Evolutionary conservation across 2,329 filamentous ascomycete genomes (phyloP), one percentile per base, ranked within the genome.

Genomic region (Exophiala spinifera): DNA sequence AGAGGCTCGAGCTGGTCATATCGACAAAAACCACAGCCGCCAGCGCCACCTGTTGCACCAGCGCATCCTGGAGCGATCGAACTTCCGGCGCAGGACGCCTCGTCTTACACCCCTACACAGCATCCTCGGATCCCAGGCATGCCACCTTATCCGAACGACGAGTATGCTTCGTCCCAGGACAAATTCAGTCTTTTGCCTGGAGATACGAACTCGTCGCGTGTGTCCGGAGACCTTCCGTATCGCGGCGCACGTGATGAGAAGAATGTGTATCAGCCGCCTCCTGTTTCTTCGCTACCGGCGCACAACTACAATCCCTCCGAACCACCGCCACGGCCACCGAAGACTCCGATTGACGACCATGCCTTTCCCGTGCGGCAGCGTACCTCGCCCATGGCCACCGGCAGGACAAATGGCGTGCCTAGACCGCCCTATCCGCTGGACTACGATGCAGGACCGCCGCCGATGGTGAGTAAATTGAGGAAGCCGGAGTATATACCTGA

Each of bases 401-500:
- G 36, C 55, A 64, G 67, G 63, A 46, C 66, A 57, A 63, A 64
- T 46, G 61, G 51, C 31, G 59, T 46, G 53, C 62, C 44, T 31
- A 46, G 64, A 21, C 64, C 60, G n/a, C 91, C 91, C 1, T 96
- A 96, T 69, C 92, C 92, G 0, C n/a, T 39, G 36, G 73, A 89
- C 45, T 85, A 84, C 43, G 87, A 95, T 65, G 88, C 87, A 21
- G 49, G 49, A 34, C 86, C 87, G 23, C 91, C 92, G 15, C 92
- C 92, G 2, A 77, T 82, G 5, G 90, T 95, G 6, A 95, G 95
- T 65, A 88, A 90, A 80, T 85, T 87, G 42, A 83, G 86, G 63
- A 96, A 96, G 70, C 92, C 92, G 1, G 86, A 88, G 46, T 89
- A 86, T 40, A 55, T 48, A 11, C 57, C 57, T 13, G 47, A 55